Conservation (phyloP, 352 stramenopile genomes). For the Globisporangium uncinulatum region DNA sequence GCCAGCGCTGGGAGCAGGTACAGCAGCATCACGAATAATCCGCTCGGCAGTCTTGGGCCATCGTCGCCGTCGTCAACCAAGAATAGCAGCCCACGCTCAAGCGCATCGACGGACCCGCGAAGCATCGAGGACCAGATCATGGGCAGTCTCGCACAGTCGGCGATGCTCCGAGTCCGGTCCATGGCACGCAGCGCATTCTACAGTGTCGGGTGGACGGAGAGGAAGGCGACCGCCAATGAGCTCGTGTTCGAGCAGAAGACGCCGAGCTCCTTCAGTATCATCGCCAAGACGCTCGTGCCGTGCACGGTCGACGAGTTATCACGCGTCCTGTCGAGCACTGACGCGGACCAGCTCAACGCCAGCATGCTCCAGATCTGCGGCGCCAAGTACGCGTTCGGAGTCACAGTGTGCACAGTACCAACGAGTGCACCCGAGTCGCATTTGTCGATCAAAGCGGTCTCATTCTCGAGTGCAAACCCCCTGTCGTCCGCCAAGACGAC, state of each 20-base stretch:
- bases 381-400: slow-evolving; percentile 13
- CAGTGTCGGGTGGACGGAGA: slow-evolving; percentile 6
- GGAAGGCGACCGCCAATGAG: slow-evolving; percentile 3
- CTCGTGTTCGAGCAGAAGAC: slow-evolving; percentile 9
- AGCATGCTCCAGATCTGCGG: slow-evolving; percentile 24
- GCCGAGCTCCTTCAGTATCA: slow-evolving; percentile 12
- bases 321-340: slow-evolving; percentile 12
- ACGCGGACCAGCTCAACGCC: slow-evolving; percentile 24
- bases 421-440: slow-evolving; percentile 4
- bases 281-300: slow-evolving; percentile 15
- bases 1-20: slow-evolving; percentile 14
- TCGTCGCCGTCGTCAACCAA: slow-evolving; percentile 7
- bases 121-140: slow-evolving; percentile 13
- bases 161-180: slow-evolving; percentile 10
- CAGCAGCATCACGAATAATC: slow-evolving; percentile 7
- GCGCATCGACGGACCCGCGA: slow-evolving; percentile 1
- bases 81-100: slow-evolving; percentile 9
- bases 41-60: neutral
- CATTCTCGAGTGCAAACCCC: slow-evolving; percentile 14
- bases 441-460: slow-evolving; percentile 18
- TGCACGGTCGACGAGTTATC: slow-evolving; percentile 19
- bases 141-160: slow-evolving; percentile 8
- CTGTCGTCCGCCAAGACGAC: slow-evolving; percentile 15
- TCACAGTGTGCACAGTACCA: slow-evolving; percentile 18
- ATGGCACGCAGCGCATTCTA: slow-evolving; percentile 4